Evolutionary conservation across 169 alveolate species (phyloP).

Genomic region (Eimeria acervulina): DNA sequence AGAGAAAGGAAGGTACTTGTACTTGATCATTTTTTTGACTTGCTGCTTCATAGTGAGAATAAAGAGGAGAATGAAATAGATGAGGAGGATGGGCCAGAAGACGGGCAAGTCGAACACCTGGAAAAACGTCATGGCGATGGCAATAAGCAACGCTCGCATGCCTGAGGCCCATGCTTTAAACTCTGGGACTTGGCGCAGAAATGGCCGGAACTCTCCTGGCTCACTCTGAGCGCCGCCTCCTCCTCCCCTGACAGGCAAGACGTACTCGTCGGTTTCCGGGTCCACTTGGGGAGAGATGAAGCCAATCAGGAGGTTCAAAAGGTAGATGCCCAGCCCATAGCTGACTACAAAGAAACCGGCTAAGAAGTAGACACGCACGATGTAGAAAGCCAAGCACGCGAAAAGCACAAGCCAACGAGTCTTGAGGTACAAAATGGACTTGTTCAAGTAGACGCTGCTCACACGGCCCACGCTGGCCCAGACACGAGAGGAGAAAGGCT

Average conservation of each 20-base stretch:
- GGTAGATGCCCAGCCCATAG: conserved; percentile 91
- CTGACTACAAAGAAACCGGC: conserved; percentile 92
- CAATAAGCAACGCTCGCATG: conserved; percentile 85
- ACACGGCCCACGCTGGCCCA: conserved; percentile 71
- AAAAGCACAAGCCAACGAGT: conserved; percentile 87
- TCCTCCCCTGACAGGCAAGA: conserved; percentile 89
- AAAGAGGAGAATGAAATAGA: conserved; percentile 91
- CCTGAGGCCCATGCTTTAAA: conserved; percentile 91
- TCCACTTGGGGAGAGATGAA: conserved; percentile 93
- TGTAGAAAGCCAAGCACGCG: conserved; percentile 79
- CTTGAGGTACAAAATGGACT: conserved; percentile 87
- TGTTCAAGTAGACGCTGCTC: conserved; percentile 83
- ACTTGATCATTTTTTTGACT: conserved; percentile 88
- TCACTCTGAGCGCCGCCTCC: conserved; percentile 74
- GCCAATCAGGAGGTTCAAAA: conserved; percentile 91
- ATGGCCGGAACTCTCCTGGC: conserved; percentile 91
- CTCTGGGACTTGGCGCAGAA: conserved; percentile 92
- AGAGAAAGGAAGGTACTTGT: conserved; percentile 89
- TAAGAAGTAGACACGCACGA: conserved; percentile 83
- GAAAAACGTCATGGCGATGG: conserved; percentile 86
- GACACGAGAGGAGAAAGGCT: conserved; percentile 71
- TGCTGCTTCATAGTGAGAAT: conserved; percentile 92
- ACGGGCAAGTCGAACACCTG: conserved; percentile 91
- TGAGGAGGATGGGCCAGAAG: conserved; percentile 93
- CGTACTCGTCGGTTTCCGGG: conserved; percentile 92